phyloP scores from a whole-genome alignment of 1,284 basidiomycete species.

The Taiwanofungus camphoratus region DNA sequence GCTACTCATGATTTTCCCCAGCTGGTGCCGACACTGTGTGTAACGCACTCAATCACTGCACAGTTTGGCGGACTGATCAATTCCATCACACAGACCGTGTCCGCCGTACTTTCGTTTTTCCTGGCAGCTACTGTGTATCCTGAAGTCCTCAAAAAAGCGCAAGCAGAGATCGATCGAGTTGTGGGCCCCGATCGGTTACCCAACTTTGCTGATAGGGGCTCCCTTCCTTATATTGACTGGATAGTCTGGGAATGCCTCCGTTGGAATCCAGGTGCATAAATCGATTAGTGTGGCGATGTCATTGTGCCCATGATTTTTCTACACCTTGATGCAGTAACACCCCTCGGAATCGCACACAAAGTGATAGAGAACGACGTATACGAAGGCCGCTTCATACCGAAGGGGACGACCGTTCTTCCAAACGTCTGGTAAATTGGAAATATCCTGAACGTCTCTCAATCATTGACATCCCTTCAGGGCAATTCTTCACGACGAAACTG shows the following conservation, averaged over 20 bases:
- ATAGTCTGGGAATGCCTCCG: constrained; percentile 27
- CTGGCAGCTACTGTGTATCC: constrained; percentile 21
- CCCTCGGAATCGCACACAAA: constrained; percentile 18
- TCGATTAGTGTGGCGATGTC: too few species aligned
- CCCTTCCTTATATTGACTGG: constrained; percentile 29
- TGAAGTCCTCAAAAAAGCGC: constrained; percentile 21
- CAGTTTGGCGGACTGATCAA: background rate
- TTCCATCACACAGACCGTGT: constrained; percentile 15
- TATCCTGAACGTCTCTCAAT: background rate
- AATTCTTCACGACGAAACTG: constrained; percentile 22
- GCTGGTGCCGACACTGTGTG: constrained; percentile 23
- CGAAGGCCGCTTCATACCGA: constrained; percentile 15
- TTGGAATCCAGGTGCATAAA: constrained; percentile 19
- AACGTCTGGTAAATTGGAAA: constrained; percentile 16
- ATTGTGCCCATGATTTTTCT: background rate
- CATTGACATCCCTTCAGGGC: constrained; percentile 14
- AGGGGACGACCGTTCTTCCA: constrained; percentile 18
- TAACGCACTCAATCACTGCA: background rate
- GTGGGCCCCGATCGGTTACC: constrained; percentile 27
- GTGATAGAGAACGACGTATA: constrained; percentile 19
- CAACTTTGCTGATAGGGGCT: constrained; percentile 25
- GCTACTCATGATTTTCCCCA: constrained; percentile 2
- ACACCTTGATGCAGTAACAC: constrained; percentile 11
- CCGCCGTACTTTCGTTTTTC: constrained; percentile 21
- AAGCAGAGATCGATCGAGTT: constrained; percentile 28